phyloP scores from a whole-genome alignment of 2,329 filamentous ascomycete species.

The Colletotrichum liriopes region DNA sequence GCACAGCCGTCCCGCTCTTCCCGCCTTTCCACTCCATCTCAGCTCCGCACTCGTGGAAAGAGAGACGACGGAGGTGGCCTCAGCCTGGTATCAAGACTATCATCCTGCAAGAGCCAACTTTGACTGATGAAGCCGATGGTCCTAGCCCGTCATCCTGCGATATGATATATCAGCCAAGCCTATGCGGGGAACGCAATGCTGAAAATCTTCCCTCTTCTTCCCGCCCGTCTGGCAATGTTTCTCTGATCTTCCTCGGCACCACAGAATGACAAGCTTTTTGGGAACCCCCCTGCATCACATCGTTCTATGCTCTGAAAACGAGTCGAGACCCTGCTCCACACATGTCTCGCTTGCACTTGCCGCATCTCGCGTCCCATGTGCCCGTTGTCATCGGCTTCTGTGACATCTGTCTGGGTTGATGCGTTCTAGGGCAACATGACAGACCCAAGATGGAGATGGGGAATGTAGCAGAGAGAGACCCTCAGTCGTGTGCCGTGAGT shows the following conservation, averaged over 20 bases:
- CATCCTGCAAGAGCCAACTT: constrained; percentile 33
- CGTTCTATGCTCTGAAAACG: constrained; percentile 7
- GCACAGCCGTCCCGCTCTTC: constrained; percentile 28
- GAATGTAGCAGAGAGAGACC: constrained; percentile 6
- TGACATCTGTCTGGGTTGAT: constrained; percentile 28
- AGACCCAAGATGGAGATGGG: neutral
- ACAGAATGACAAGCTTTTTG: constrained; percentile 21
- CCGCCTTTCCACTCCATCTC: constrained; percentile 24
- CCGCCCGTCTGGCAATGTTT: constrained; percentile 13
- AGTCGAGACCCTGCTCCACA: constrained; percentile 1
- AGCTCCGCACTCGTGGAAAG: constrained; percentile 13
- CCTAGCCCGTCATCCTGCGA: constrained; percentile 21
- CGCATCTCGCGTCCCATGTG: constrained; percentile 18
- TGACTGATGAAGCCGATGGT: constrained; percentile 22
- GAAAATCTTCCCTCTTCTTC: neutral
- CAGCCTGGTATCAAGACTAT: neutral
- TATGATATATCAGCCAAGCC: constrained; percentile 29
- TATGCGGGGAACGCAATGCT: constrained; percentile 30
- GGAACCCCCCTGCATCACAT: constrained; percentile 13
- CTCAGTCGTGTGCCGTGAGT: constrained; percentile 16
- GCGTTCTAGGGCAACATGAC: neutral
- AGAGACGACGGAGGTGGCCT: neutral
- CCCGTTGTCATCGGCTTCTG: constrained; percentile 12
- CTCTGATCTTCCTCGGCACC: constrained; percentile 2
- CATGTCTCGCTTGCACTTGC: constrained; percentile 34